phyloP scores from a whole-genome alignment of 306 rosid genomes.

The Trifolium repens region DNA sequence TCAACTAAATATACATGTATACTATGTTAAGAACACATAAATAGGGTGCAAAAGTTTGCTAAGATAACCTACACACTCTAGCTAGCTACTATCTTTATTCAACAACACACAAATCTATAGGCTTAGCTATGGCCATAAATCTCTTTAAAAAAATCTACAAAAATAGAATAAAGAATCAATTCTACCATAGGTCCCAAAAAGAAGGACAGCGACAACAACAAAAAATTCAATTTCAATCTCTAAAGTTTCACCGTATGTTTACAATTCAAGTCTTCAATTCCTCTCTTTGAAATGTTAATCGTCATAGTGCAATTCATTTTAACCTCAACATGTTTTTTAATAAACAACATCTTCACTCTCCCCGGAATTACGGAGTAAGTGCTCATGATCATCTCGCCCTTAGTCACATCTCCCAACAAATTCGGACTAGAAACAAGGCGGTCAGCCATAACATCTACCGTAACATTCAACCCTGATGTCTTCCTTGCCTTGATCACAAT shows the following conservation, averaged over 20 bases:
- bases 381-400: slow-evolving; percentile 44
- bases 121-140: neutral
- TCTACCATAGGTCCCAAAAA: neutral
- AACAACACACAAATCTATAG: neutral
- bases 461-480: slow-evolving; percentile 56
- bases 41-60: neutral
- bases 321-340: slow-evolving; percentile 59
- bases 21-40: neutral
- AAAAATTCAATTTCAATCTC: neutral
- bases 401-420: slow-evolving; percentile 41
- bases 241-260: slow-evolving; percentile 57
- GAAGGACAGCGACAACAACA: neutral
- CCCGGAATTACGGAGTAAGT: slow-evolving; percentile 64
- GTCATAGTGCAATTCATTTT: slow-evolving; percentile 61
- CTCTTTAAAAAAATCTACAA: neutral
- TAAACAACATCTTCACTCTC: slow-evolving; percentile 53
- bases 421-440: slow-evolving; percentile 45
- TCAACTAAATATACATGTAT: neutral
- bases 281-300: slow-evolving; percentile 47
- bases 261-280: slow-evolving; percentile 54
- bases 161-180: slow-evolving; percentile 1
- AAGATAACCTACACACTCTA: neutral
- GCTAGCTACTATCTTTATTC: neutral
- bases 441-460: slow-evolving; percentile 53
- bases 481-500: slow-evolving; percentile 46